A percentile compares a stretch with the other conserved stretches of the same genome.
phyloP scores from a whole-genome alignment of 2,329 filamentous ascomycete species.

The Fusarium sp. region DNA sequence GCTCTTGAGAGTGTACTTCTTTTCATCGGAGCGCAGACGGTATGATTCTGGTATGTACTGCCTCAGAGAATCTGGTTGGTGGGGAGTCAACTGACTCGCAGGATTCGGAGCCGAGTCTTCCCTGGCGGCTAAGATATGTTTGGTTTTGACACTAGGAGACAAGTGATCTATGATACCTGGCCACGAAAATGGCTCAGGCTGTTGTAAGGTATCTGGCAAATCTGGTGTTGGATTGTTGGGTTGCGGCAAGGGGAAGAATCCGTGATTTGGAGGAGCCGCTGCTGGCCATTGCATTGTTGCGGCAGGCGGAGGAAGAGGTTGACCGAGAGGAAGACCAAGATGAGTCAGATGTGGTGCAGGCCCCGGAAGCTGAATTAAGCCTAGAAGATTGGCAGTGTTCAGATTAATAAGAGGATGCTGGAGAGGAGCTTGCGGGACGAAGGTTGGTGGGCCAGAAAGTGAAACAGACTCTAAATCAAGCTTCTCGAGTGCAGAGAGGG shows the following conservation, averaged over 20 bases:
- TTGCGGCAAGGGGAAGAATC: not conserved
- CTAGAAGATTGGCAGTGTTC: slow-evolving; percentile 33
- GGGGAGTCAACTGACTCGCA: slow-evolving; percentile 3
- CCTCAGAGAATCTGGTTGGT: slow-evolving; percentile 23
- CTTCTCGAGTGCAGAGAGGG: slow-evolving; percentile 61
- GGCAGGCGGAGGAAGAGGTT: not conserved
- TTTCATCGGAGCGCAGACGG: slow-evolving; percentile 47
- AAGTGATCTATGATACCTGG: slow-evolving; percentile 59
- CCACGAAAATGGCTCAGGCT: slow-evolving; percentile 57
- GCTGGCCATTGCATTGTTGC: not conserved
- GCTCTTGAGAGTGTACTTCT: slow-evolving; percentile 51
- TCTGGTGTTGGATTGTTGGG: slow-evolving; percentile 16
- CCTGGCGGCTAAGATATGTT: slow-evolving; percentile 34
- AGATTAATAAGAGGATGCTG: slow-evolving; percentile 33
- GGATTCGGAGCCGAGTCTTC: slow-evolving; percentile 9
- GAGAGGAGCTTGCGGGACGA: slow-evolving; percentile 45
- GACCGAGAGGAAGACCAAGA: not conserved
- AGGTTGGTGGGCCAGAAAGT: slow-evolving; percentile 63
- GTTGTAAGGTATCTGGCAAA: slow-evolving; percentile 33
- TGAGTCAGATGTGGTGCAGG: not conserved
- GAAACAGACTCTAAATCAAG: slow-evolving; percentile 75
- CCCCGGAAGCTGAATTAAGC: slow-evolving; percentile 33
- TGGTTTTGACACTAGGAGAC: slow-evolving; percentile 55
- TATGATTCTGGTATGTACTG: slow-evolving; percentile 44
- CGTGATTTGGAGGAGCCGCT: slow-evolving; percentile 5